Evolutionary conservation across 108 stramenopile species (phyloP).

Genomic region (Skeletonema menzelii): DNA sequence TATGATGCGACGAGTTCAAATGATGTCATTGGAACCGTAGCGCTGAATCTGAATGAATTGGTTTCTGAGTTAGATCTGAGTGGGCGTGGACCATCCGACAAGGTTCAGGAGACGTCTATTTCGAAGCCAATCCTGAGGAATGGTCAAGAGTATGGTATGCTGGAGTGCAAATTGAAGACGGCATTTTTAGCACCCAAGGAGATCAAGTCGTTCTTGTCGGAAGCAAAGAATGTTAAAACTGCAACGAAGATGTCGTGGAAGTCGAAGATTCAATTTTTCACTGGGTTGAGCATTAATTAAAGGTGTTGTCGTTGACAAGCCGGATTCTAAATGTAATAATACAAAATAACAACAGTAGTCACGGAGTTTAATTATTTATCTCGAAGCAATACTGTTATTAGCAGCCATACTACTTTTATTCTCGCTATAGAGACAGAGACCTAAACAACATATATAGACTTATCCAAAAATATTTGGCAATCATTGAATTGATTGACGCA

Average conservation of each 20-base stretch:
- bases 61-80: slow-evolving; percentile 23
- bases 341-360: too few species aligned
- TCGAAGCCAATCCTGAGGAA: slow-evolving; percentile 34
- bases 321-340: neutral
- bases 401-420: neutral
- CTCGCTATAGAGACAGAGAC: neutral
- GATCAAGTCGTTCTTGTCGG: slow-evolving; percentile 26
- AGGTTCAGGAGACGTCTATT: slow-evolving; percentile 24
- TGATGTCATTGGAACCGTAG: slow-evolving; percentile 54
- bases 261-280: neutral
- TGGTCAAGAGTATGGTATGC: slow-evolving; percentile 39
- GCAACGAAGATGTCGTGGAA: neutral
- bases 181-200: slow-evolving; percentile 33
- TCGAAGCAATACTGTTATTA: neutral
- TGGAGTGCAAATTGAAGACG: slow-evolving; percentile 31
- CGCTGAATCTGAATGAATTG: slow-evolving; percentile 52
- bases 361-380: neutral
- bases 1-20: slow-evolving; percentile 50
- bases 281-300: neutral
- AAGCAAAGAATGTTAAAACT: slow-evolving; percentile 6
- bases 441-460: neutral
- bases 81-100: neutral
- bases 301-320: neutral
- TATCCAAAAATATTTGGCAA: neutral
- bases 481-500: neutral